Percentiles rank a stretch among this genome's conserved stretches.
phyloP scores from a whole-genome alignment of 805 yeast genomes.

The Osmozyma mogii region DNA sequence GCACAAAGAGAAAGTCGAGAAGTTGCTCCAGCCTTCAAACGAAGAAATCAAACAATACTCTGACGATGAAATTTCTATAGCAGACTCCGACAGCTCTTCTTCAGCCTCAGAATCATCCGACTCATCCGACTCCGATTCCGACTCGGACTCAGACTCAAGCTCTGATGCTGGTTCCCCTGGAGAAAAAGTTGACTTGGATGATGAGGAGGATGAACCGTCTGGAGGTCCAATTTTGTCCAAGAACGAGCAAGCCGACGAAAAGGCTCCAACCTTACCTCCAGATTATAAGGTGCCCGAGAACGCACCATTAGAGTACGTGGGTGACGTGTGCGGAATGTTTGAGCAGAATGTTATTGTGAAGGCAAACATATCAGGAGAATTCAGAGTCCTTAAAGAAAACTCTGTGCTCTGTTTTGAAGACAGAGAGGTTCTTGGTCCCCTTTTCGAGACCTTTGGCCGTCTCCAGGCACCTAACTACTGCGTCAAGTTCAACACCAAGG shows the following conservation, averaged over 20 bases:
- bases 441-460: conserved; percentile 87
- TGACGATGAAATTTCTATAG: conserved; percentile 11
- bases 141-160: conserved; percentile 6
- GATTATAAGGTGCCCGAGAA: conserved; percentile 50
- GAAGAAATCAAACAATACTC: conserved; percentile 7
- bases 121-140: conserved; percentile 4
- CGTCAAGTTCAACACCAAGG: conserved; percentile 52
- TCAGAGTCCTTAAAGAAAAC: conserved; percentile 70
- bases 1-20: not conserved
- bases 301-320: conserved; percentile 66
- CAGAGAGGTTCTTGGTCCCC: conserved; percentile 60
- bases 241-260: conserved; percentile 67
- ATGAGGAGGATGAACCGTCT: conserved; percentile 37
- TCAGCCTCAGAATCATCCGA: conserved; percentile 3
- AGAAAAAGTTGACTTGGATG: conserved; percentile 13
- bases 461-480: conserved; percentile 76
- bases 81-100: conserved; percentile 1
- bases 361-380: conserved; percentile 76
- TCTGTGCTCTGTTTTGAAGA: conserved; percentile 75
- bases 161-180: conserved; percentile 3
- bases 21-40: not conserved
- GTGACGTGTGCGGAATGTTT: conserved; percentile 59
- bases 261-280: conserved; percentile 59
- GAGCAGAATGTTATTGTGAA: conserved; percentile 66
- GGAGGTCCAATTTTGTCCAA: conserved; percentile 69